These are phyloP conservation scores for Solanum hybrid DNA, from an alignment of 305 asterid species.

Conservation along the genomic window DNA sequence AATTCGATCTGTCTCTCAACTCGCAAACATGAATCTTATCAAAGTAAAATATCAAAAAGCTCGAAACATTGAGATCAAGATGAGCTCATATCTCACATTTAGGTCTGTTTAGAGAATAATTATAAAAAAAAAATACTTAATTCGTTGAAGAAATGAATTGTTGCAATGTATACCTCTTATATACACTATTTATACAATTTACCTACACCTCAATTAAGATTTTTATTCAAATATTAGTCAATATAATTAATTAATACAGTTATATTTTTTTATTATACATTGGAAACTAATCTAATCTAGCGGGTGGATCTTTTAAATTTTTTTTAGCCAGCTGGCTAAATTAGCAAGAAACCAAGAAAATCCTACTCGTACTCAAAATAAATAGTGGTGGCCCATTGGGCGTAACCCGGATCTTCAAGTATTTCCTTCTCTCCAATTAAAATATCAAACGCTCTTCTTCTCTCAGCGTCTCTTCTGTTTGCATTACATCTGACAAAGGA, in stretches of 20 bases:
- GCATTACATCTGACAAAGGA: background rate
- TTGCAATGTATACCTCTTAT: background rate
- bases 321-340: background rate
- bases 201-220: background rate
- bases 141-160: background rate
- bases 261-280: background rate
- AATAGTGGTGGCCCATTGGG: background rate
- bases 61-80: too few species aligned
- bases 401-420: background rate
- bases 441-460: background rate
- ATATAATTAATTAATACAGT: background rate
- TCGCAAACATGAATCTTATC: too few species aligned
- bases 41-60: too few species aligned
- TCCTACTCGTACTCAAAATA: background rate
- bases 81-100: too few species aligned
- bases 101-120: background rate
- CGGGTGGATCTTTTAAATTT: background rate
- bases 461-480: background rate
- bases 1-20: background rate
- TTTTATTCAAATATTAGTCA: background rate
- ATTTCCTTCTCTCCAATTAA: background rate
- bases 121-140: too few species aligned
- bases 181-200: background rate
- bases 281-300: background rate
- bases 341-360: background rate